Base-by-base conservation (phyloP, 2,329 filamentous ascomycete genomes). In the Capronia epimyces region DNA sequence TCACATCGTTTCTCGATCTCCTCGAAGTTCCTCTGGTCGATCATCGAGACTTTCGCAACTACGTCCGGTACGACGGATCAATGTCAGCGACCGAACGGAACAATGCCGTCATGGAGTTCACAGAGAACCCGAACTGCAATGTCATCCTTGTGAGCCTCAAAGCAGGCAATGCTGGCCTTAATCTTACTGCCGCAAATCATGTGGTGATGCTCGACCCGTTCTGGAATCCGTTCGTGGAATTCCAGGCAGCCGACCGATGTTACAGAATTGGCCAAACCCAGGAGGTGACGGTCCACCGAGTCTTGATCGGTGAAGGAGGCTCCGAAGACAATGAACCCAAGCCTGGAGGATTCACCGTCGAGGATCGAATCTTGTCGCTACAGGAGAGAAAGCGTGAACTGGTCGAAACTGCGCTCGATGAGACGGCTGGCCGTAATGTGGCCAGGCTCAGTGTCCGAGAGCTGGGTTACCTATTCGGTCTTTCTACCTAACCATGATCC, bases 161-260 rank as follows among this genome's bases (percentile, higher is more conserved):
- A 62, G 87, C 87, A 1, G 87, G 87, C 27, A 91, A 91, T 61
- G 83, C 89, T 0, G 90, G 90, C 1, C 78, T 96, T 40, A 96
- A 96, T 63, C 76, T 96, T 18, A 87, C 86, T 32, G 81, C 82
- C 15, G 90, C 89, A 0, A 88, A 83, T 1, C 84, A 89, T 57
- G 87, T 95, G 59, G 88, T 96, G 66, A 86, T 95, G 57, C 82
- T 95, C 64, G 89, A 95, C 65, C 89, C 89, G 0, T 95, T 94
- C 71, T 95, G 89, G 88, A 96, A 95, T 57, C 90, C 89, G 2
- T 62, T 59, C 29, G 60, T 94, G 43, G 90, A 95, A 69, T 88
- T 89, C 68, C 90, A 96, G 69, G 90, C 90, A 3, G 84, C 95
- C 44, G 90, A 95, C 66, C 85, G 90, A 18, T 87, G 89, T 2